phyloP scores from a whole-genome alignment of 1,284 basidiomycete species.

The Ustilago crameri region DNA sequence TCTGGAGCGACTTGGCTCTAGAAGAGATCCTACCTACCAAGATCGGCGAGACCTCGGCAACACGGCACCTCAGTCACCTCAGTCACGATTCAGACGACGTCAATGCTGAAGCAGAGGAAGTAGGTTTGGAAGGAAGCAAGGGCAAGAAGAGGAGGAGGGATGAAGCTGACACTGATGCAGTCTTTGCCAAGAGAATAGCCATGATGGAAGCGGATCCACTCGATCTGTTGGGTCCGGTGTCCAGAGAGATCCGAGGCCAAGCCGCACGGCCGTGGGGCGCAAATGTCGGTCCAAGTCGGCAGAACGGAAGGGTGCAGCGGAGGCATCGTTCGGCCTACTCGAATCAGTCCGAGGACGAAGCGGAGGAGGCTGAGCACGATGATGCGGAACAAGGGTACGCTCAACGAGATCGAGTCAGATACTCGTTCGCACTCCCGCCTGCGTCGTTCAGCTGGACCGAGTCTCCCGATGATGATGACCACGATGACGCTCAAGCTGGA shows the following conservation, averaged over 20 bases:
- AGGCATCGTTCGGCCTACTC: slow-evolving; percentile 8
- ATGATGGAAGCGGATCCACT: slow-evolving; percentile 38
- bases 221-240: slow-evolving; percentile 33
- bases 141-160: slow-evolving; percentile 20
- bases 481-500: not conserved
- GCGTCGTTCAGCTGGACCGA: slow-evolving; percentile 31
- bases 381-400: slow-evolving; percentile 19
- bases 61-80: slow-evolving; percentile 25
- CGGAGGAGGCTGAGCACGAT: slow-evolving; percentile 32
- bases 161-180: slow-evolving; percentile 22
- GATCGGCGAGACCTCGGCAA: slow-evolving; percentile 27
- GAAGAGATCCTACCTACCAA: slow-evolving; percentile 47
- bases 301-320: not conserved
- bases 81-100: not conserved
- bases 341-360: slow-evolving; percentile 25
- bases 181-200: slow-evolving; percentile 25
- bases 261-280: slow-evolving; percentile 30
- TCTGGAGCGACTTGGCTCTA: slow-evolving; percentile 60
- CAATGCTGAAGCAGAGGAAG: slow-evolving; percentile 1
- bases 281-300: not conserved
- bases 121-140: not conserved
- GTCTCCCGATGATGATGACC: slow-evolving; percentile 6
- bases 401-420: slow-evolving; percentile 32
- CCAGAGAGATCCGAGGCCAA: slow-evolving; percentile 45
- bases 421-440: slow-evolving; percentile 32